Evolutionary conservation across 768 basidiomycete genomes (phyloP), one percentile per base, ranked within the genome.

Genomic region (Fomitopsis serialis): DNA sequence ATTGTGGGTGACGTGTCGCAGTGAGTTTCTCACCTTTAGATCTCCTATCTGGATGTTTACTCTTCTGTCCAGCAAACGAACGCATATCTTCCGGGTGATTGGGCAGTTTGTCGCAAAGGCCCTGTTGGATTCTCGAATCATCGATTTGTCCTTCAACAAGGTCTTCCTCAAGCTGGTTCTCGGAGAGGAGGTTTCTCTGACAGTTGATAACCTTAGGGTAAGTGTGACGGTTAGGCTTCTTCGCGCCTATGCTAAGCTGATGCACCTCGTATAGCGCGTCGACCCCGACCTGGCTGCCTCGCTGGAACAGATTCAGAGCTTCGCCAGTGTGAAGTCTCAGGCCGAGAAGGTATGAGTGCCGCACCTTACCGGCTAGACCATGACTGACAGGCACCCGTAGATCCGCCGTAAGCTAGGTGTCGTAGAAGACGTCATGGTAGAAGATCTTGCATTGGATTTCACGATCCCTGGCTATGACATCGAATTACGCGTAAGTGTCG

Each of bases 71-170:
- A 92, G 90, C 64, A 92, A 93, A 75, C 80, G 84, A 23, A 87
- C 87, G 5, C 88, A 92, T 62, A 80, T 96, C 49, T 86, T 95
- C 68, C 82, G 87, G 40, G 86, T 95, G 21, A 84, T 98, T 45
- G 97, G 97, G 2, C 92, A 96, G 68, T 98, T 98, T 69, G 85
- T 97, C 23, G 97, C 94, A 9, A 96, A 98, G 72, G 94, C 96
- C 3, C 85, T 98, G 79, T 74, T 98, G 42, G 97, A 99, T 70
- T 97, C 95, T 10, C 82, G 97, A 19, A 98, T 98, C 65, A 96
- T 98, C 70, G 97, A 98, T 67, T 75, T 98, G 59, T 85, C 90
- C 25, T 85, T 98, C 68, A 98, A 93, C 74, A 92, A 90, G 67
- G 73, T 96, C n/a, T 98, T 98, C 78, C 75, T 98, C 58, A 92